Percentiles rank a stretch among this genome's conserved stretches.
Conservation (phyloP, 164 flowering plant species). For the Protea cynaroides region DNA sequence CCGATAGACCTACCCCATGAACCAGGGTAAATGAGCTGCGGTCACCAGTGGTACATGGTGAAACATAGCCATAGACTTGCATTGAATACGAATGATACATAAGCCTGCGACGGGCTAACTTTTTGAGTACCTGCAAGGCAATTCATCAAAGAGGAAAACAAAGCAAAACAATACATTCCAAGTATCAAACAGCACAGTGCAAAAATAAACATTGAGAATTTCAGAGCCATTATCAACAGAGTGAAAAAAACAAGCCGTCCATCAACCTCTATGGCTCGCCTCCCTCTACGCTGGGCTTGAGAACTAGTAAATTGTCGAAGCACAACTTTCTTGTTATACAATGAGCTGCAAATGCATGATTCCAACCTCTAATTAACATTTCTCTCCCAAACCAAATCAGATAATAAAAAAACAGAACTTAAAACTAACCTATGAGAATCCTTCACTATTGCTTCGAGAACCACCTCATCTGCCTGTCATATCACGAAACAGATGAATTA, state of each 20-base stretch:
- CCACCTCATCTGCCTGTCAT: conserved; percentile 77
- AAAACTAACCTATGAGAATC: conserved; percentile 55
- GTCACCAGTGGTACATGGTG: conserved; percentile 35
- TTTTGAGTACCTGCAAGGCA: conserved; percentile 66
- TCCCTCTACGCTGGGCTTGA: conserved; percentile 92
- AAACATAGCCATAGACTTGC: conserved; percentile 93
- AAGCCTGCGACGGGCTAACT: conserved; percentile 63
- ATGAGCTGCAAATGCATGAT: conserved; percentile 42
- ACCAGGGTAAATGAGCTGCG: conserved; percentile 63
- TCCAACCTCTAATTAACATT: not conserved
- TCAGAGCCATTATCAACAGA: not conserved
- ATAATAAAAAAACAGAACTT: not conserved
- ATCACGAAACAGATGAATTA: conserved; percentile 7
- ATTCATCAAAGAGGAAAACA: not conserved
- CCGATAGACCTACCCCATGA: conserved; percentile 65
- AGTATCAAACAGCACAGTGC: not conserved
- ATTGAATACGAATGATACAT: conserved; percentile 92
- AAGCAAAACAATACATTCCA: not conserved
- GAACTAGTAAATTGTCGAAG: conserved; percentile 63
- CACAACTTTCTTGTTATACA: conserved; percentile 68
- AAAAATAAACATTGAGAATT: not conserved
- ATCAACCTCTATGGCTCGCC: conserved; percentile 77
- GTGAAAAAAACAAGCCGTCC: not conserved
- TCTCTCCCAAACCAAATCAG: not conserved
- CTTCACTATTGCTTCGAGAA: conserved; percentile 79